Base-by-base conservation (phyloP, 139 green algal species). In the Edaphochlamys debaryana region DNA sequence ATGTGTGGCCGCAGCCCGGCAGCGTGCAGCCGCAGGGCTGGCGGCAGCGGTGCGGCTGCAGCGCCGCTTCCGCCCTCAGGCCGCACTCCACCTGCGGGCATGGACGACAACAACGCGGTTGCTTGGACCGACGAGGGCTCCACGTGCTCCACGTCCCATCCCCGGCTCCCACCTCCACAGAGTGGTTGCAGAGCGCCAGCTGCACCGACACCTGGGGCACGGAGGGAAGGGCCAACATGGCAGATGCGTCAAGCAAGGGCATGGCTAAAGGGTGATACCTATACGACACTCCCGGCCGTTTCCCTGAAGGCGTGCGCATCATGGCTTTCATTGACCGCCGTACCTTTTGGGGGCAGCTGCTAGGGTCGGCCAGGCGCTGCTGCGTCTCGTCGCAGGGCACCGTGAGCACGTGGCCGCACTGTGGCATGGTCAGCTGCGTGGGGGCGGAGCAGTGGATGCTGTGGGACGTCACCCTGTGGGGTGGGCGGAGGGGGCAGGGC, bases 321-420 rank as follows among this genome's bases (percentile, higher is more conserved):
- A n/a, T n/a, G n/a, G n/a, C n/a, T n/a, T n/a, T n/a, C n/a, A n/a
- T n/a, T n/a, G n/a, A n/a, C n/a, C n/a, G n/a, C n/a, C n/a, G n/a
- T n/a, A n/a, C n/a, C n/a, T n/a, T n/a, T n/a, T n/a, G n/a, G 29
- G 4, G 72, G 85, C 88, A 91, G 29, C 30, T 2, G 15, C 22
- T 60, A 7, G 67, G 30, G 66, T 83, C 88, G 9, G 71, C 15
- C 5, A 15, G 42, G 5, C 32, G 42, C 2, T 5, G 64, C 9
- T 40, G 70, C 25, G 50, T 67, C 42, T 84, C 29, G 62, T 52
- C 32, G 69, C 88, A 92, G 1, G 85, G 62, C 22, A 87, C 66
- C n/a, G n/a, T 85, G 25, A 87, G 8, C 2, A 25, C 56, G 79
- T 92, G 88, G 56, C 79, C 79, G 42, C 88, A 92, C 17, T 4